Evolutionary conservation across 805 yeast species (phyloP), one percentile per base, ranked within the genome.

Genomic region (Sungouiozyma ichnusensis): DNA sequence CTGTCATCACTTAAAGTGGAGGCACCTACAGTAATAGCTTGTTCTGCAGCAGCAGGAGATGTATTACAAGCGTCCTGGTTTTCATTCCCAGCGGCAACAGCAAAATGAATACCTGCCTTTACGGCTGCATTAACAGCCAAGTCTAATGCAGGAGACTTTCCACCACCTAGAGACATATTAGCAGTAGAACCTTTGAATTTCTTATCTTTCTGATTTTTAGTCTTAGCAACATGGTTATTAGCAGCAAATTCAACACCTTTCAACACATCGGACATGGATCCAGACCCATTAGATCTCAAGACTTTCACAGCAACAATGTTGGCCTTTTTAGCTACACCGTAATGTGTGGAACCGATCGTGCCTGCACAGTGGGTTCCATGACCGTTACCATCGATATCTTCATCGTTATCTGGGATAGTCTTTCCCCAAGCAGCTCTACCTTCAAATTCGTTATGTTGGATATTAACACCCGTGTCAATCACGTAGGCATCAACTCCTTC

Each of bases 281-380:
- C 94, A 7, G 85, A 77, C 51, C 94, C 94, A 58, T 81, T 79
- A 24, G 85, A 77, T 65, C 81, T 77, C 63, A 85, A 71, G 8
- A 85, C 95, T 62, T 85, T 85, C 46, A 85, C 84, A 24, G 94
- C 94, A 53, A 82, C 86, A 42, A 85, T 63, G 16, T 78, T 70
- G 8, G 88, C 92, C 40, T 75, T 69, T 65, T 86, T 85, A 43
- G 95, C 88, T 42, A 85, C 85, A 67, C 95, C 95, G 50, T 80
- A 85, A 40, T 76, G 68, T 46, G 70, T 69, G 17, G 92, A 82
- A 39, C 81, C 95, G 54, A 88, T 85, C 31, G 94, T 86, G 65
- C 95, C 97, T n/a, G 96, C 95, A 68, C 94, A 85, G 58, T 87
- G 97, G 37, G 95, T 85, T 57, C 97, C 97, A 65, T 87, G 97